Evolutionary conservation across 106 monocot species (phyloP), one percentile per base, ranked within the genome.

Genomic region (Amphibolis antarctica): DNA sequence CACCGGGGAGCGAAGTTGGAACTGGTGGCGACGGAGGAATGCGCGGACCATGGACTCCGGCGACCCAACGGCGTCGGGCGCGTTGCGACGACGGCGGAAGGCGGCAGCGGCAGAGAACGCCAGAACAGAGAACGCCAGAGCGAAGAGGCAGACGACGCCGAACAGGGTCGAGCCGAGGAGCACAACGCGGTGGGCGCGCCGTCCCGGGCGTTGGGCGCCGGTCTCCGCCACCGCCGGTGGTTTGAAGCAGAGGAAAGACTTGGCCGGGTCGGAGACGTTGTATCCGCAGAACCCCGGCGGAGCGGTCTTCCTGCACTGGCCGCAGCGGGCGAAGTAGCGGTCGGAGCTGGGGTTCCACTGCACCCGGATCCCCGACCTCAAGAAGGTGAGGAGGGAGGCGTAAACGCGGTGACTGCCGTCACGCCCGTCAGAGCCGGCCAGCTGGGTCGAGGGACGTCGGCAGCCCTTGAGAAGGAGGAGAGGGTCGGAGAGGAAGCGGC

Each of bases 181-280:
- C 26, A 78, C 11, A 23, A 59, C 12, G 26, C 59, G 36, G 19
- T 56, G 55, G 21, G 29, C 5, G 23, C 15, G 18, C 10, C 25
- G 49, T 5, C 21, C 11, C 15, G 4, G 24, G 14, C 55, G 36
- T 17, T 26, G 20, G 42, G 5, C 46, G 55, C 20, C 10, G 15
- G 47, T 18, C 42, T 28, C 13, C 29, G 57, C 46, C n/a, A 64
- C 24, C 19, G 62, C 59, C 1, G 69, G 55, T 27, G 28, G 56
- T 56, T 14, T 22, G 44, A 77, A 60, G 61, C 82, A 86, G 26
- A 77, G 64, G 61, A 86, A 86, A 10, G 76, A 74, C 42, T 82
- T 80, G 27, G 71, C 31, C 1, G 78, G 49, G 9, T 52, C 25
- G 10, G 83, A 80, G 48, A 61, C 68, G 67, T 88, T 78, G 83